These are phyloP conservation scores for Cyberlindnera subsufficiens DNA, from an alignment of 805 yeast genomes.

Conservation along the genomic window DNA sequence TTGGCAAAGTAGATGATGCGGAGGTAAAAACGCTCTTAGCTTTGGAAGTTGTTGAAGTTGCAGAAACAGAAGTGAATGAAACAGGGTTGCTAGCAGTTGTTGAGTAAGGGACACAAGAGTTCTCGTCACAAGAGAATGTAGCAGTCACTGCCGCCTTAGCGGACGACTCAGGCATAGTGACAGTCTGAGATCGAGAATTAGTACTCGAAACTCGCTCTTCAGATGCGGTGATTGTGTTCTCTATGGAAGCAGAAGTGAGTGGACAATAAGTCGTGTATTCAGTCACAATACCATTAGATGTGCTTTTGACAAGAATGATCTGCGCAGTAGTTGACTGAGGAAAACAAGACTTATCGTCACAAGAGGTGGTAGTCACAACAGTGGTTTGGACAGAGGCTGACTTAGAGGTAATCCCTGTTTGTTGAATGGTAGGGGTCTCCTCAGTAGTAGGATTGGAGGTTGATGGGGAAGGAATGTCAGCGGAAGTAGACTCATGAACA, in stretches of 20 bases:
- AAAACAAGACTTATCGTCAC: constrained; percentile 24
- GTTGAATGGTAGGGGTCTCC: too few species aligned
- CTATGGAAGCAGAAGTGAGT: constrained; percentile 12
- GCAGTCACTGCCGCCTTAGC: too few species aligned
- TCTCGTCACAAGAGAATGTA: too few species aligned
- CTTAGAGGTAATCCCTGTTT: neutral
- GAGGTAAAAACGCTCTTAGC: neutral
- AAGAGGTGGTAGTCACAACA: constrained; percentile 26
- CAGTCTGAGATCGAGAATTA: too few species aligned
- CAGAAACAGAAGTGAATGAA: neutral
- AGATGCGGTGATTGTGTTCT: neutral
- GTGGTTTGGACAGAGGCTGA: constrained; percentile 16
- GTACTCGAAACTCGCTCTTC: too few species aligned
- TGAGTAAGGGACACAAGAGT: neutral
- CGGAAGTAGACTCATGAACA: neutral
- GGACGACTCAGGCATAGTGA: too few species aligned
- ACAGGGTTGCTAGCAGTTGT: neutral
- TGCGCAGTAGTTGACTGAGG: constrained; percentile 21
- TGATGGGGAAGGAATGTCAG: too few species aligned
- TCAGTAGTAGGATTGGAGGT: too few species aligned
- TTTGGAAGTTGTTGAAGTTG: neutral
- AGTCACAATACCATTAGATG: constrained; percentile 26
- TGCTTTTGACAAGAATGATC: constrained; percentile 27
- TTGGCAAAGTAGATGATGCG: constrained; percentile 3
- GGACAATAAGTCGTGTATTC: constrained; percentile 39